phyloP scores from a whole-genome alignment of 1,284 basidiomycete species.

The Cryptococcus sp. region DNA sequence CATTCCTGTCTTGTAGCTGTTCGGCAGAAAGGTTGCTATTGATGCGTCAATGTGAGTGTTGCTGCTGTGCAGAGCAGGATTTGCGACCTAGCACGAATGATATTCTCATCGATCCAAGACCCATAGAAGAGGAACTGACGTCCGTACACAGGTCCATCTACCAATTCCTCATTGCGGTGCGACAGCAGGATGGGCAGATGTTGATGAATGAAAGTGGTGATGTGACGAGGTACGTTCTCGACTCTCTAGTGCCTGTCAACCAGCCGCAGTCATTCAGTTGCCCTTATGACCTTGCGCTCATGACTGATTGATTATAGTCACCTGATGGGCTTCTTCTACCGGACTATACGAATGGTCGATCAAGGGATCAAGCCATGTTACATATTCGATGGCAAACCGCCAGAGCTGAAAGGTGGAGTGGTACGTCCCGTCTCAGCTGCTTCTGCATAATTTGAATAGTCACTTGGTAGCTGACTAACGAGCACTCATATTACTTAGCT shows the following conservation, averaged over 20 bases:
- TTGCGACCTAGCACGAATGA: too few relatives aligned
- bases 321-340: slow-evolving; percentile 97
- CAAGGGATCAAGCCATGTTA: slow-evolving; percentile 98
- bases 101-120: too few relatives aligned
- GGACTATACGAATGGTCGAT: slow-evolving; percentile 97
- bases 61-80: slow-evolving; percentile 2
- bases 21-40: slow-evolving; percentile 97
- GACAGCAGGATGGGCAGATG: slow-evolving; percentile 94
- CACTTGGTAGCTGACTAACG: neutral
- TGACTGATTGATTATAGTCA: slow-evolving; percentile 60
- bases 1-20: slow-evolving; percentile 58
- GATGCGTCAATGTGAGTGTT: slow-evolving; percentile 86
- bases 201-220: slow-evolving; percentile 96
- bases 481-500: slow-evolving; percentile 59
- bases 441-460: neutral
- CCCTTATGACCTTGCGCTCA: neutral
- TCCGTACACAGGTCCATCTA: slow-evolving; percentile 52
- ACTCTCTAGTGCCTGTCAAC: neutral
- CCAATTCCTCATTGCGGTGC: slow-evolving; percentile 96
- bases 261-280: neutral
- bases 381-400: slow-evolving; percentile 98
- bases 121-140: too few relatives aligned
- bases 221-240: slow-evolving; percentile 69
- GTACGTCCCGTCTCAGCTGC: slow-evolving; percentile 59
- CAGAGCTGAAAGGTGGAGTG: slow-evolving; percentile 93